Percentiles rank a stretch among this genome's conserved stretches.
Conservation (phyloP, 2,329 filamentous ascomycete genomes). For the Grosmannia serpens region DNA sequence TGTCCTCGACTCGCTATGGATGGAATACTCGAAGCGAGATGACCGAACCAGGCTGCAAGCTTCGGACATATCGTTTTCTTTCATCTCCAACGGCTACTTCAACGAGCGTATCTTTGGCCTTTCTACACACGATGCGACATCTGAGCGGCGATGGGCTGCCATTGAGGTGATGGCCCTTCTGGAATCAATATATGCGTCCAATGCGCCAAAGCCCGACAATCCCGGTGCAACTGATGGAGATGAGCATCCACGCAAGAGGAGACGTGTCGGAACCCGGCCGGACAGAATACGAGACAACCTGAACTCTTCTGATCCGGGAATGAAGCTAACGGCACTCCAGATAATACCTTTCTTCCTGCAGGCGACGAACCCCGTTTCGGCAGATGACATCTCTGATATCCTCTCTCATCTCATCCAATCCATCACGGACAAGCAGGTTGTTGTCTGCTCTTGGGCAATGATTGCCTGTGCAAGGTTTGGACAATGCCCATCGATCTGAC, state of each 20-base stretch:
- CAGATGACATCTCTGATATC: conserved; percentile 41
- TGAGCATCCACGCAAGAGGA: conserved; percentile 41
- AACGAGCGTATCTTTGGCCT: conserved; percentile 40
- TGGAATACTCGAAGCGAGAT: conserved; percentile 63
- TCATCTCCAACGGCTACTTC: conserved; percentile 33
- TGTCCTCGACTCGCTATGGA: conserved; percentile 60
- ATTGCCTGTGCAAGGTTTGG: conserved; percentile 64
- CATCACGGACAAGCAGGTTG: conserved; percentile 57
- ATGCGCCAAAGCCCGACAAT: conserved; percentile 11
- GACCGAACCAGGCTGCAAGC: conserved; percentile 64
- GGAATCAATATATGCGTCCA: conserved; percentile 33
- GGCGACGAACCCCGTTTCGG: conserved; percentile 26
- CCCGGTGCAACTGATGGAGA: conserved; percentile 15
- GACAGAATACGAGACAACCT: conserved; percentile 39
- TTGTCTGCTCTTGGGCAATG: conserved; percentile 69
- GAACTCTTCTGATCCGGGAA: conserved; percentile 28
- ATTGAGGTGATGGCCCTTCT: conserved; percentile 47
- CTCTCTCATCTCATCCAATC: conserved; percentile 46
- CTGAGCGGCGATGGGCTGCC: conserved; percentile 49
- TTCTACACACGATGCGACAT: conserved; percentile 37
- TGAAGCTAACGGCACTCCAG: conserved; percentile 42
- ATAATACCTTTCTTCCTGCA: conserved; percentile 45
- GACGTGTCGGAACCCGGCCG: conserved; percentile 29
- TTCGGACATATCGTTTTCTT: conserved; percentile 57
- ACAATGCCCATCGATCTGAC: conserved; percentile 27